phyloP scores from a whole-genome alignment of 805 yeast genomes.

The Candida wancherniae region DNA sequence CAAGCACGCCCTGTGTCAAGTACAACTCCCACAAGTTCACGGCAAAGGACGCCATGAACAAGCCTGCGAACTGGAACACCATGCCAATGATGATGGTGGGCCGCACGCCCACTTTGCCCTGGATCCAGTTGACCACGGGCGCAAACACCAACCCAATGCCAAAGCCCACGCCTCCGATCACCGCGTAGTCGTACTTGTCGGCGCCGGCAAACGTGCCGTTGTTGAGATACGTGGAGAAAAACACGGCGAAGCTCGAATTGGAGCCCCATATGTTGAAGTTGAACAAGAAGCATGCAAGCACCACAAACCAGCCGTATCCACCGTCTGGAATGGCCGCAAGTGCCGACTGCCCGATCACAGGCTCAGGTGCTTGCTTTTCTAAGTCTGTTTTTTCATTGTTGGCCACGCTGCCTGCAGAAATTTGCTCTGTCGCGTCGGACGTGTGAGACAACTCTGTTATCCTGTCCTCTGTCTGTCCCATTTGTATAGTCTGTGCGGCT shows the following conservation, averaged over 20 bases:
- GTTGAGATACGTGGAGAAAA: constrained; percentile 52
- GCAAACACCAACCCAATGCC: constrained; percentile 54
- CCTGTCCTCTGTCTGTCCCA: no score
- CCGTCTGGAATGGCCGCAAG: constrained; percentile 40
- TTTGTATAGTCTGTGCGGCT: no score
- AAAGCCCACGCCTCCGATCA: constrained; percentile 64
- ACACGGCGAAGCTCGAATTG: constrained; percentile 62
- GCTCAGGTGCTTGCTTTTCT: no score
- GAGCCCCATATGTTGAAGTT: constrained; percentile 72
- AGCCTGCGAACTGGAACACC: constrained; percentile 47
- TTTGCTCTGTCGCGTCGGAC: no score
- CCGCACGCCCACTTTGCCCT: constrained; percentile 47
- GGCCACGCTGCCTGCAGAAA: no score
- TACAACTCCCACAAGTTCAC: constrained; percentile 60
- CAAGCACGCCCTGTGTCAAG: constrained; percentile 62
- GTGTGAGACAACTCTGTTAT: no score
- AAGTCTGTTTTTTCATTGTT: no score
- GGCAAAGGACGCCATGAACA: constrained; percentile 57
- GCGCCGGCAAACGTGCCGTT: constrained; percentile 49
- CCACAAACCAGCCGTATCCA: constrained; percentile 66
- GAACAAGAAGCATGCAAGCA: constrained; percentile 44
- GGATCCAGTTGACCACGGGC: constrained; percentile 49
- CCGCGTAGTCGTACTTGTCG: constrained; percentile 53
- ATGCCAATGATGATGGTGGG: constrained; percentile 47
- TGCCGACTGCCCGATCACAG: no score